Evolutionary conservation across 2,329 filamentous ascomycete genomes (phyloP), one percentile per base, ranked within the genome.

Genomic region (Madurella fahalii): DNA sequence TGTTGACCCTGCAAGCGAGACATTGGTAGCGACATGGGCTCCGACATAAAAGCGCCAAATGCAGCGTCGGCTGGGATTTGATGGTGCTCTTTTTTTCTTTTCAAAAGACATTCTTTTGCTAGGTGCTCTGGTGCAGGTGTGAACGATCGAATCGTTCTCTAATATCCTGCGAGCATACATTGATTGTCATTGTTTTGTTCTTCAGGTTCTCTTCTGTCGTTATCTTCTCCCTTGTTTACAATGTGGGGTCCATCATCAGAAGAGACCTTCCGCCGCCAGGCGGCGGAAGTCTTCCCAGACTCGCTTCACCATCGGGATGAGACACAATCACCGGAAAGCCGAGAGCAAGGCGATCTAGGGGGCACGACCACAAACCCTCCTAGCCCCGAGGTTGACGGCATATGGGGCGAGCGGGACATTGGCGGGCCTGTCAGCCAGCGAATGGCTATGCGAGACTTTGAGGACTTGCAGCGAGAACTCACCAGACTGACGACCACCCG

Each of bases 351-450:
- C 12, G 46, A 34, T 12, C 51, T 55, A 11, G 54, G 51, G 32
- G 56, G 53, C 13, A 52, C 56, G 15, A 59, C 57, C 11, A 40
- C 41, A 31, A 37, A 42, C 15, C 58, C 58, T 1, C 50, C 57
- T 2, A 56, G 31, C 40, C 54, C 59, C 0, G 57, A 59, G 17
- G 47, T 18, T 16, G 50, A 59, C 13, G 58, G 58, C 37, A 55
- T 50, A 34, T 64, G 63, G 63, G 63, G 63, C 30, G 63, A 64
- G 53, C 57, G 61, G 5, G 60, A 64, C 30, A 42, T 62, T 30
- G 63, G 63, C 42, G 63, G 63, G 3, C 60, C 60, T 9, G 63
- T 64, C 31, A 59, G 52, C 55, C 58, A 58, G 17, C 55, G 53
- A 2, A 16, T 40, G 9, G 63, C 63, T 46, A 63, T 65, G 62